Base-by-base conservation (phyloP, 768 basidiomycete genomes). In the Clathrus columnatus region DNA sequence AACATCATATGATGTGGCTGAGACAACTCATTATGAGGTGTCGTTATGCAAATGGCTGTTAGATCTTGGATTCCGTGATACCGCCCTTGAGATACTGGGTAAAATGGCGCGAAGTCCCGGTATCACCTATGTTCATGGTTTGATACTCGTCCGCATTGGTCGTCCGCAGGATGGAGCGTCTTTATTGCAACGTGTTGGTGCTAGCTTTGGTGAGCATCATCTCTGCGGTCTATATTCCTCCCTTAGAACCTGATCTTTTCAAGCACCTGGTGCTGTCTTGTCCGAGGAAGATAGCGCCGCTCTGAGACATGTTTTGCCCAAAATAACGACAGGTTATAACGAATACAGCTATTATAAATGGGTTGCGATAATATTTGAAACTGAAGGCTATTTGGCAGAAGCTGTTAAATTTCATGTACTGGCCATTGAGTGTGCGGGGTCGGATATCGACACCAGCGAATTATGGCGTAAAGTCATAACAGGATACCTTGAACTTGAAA, bases 31-130 rank as follows among this genome's bases (percentile, higher is more conserved):
- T 60, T 75, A 73, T 47, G 93, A 95, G 67, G 79, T 85, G 27
- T 62, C 77, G 44, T 83, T 92, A 62, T 88, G 85, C 62, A 82
- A 91, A 59, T 71, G 74, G 26, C 74, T 95, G 45, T 75, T 87
- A 32, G 65, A 71, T 1, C 70, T 87, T 51, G 85, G 83, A 16
- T 84, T 85, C 62, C 72, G 75, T 56, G 74, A 79, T 56, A 72
- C 79, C 30, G 75, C 87, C 1, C 69, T 77, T 49, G 84, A 86
- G 58, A 72, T 88, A 54, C 69, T 90, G 46, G 80, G 81, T 21
- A 87, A 87, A 81, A 76, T 93, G 24, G 91, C 92, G 10, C 73
- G 84, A 47, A 85, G 86, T 16, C 81, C 91, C 24, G 87, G 80
- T 3, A 81, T 82, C 48, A 76, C 77, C 27, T 95, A 90, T 67